phyloP scores from a whole-genome alignment of 768 basidiomycete species.

The Tulasnella sp. region DNA sequence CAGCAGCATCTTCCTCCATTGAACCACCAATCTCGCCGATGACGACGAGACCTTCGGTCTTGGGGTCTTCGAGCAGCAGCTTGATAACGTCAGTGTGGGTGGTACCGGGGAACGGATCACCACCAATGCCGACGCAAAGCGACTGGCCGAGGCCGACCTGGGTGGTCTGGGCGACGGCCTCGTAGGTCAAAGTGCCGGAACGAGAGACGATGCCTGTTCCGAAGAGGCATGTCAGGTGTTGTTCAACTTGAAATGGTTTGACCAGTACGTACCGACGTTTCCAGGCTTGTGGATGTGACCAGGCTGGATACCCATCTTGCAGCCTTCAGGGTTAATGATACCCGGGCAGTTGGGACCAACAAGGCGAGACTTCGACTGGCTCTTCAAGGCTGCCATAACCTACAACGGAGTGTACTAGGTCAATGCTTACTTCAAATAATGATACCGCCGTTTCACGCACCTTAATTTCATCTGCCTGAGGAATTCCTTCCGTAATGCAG shows the following conservation, averaged over 20 bases:
- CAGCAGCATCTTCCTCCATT: constrained; percentile 99
- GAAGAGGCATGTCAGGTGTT: background rate
- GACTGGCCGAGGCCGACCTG: constrained; percentile 93
- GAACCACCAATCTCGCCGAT: constrained; percentile 99
- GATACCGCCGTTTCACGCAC: constrained; percentile 32
- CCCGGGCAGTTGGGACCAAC: constrained; percentile 99
- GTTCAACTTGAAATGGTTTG: background rate
- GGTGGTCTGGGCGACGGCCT: constrained; percentile 97
- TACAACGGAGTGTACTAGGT: constrained; percentile 21
- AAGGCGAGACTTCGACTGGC: constrained; percentile 87
- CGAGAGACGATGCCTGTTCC: constrained; percentile 82
- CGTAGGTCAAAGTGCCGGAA: constrained; percentile 93
- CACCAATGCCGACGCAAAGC: constrained; percentile 93
- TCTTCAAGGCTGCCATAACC: constrained; percentile 90
- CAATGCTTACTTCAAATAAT: background rate
- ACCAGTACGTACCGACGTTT: constrained; percentile 60
- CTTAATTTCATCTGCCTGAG: constrained; percentile 91
- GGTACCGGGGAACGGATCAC: constrained; percentile 93
- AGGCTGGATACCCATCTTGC: constrained; percentile 99
- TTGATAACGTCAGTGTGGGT: constrained; percentile 94
- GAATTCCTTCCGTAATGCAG: constrained; percentile 97
- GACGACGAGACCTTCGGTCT: constrained; percentile 90
- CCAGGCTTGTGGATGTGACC: constrained; percentile 97
- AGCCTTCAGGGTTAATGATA: constrained; percentile 91
- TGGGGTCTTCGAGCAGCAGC: constrained; percentile 88